phyloP scores from a whole-genome alignment of 805 yeast species.

The Pichia heedii region DNA sequence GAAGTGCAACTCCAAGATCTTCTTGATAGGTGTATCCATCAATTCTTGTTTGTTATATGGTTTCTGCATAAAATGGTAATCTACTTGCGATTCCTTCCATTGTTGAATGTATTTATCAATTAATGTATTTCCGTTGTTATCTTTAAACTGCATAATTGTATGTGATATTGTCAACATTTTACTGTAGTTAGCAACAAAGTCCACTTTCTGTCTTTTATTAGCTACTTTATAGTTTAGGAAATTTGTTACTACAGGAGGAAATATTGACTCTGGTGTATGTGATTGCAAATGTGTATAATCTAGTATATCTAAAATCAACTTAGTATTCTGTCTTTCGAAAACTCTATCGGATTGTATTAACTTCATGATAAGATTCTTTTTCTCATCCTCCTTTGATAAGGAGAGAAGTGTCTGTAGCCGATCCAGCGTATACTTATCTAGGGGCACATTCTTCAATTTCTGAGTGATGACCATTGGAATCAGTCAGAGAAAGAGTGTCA shows the following conservation, averaged over 20 bases:
- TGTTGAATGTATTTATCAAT: neutral
- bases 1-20: neutral
- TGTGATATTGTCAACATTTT: neutral
- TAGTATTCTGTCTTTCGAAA: neutral
- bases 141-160: neutral
- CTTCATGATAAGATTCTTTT: too few relatives aligned
- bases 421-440: neutral
- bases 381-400: neutral
- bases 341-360: neutral
- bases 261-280: neutral
- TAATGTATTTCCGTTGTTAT: neutral
- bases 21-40: neutral
- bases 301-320: neutral
- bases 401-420: neutral
- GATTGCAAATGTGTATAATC: neutral
- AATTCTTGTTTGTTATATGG: neutral
- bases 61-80: neutral
- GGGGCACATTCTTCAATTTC: neutral
- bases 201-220: neutral
- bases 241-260: neutral
- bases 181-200: constrained; percentile 1
- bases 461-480: neutral
- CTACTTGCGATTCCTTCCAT: neutral
- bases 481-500: too few relatives aligned
- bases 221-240: neutral